These are phyloP conservation scores for Fusarium succisae DNA, from an alignment of 2,329 filamentous ascomycete genomes.

Conservation along the genomic window DNA sequence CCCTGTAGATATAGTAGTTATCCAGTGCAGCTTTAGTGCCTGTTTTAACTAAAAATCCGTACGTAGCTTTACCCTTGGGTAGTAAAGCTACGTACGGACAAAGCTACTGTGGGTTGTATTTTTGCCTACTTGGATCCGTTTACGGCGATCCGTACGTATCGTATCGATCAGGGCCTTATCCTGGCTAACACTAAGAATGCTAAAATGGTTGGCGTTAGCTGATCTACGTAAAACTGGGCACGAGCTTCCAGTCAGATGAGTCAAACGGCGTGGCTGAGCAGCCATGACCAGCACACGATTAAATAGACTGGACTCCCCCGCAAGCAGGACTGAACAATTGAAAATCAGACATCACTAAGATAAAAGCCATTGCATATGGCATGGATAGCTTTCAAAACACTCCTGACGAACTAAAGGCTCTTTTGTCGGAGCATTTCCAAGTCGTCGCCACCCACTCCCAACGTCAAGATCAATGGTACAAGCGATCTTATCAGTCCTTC, in stretches of 20 bases:
- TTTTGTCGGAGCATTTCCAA: not conserved
- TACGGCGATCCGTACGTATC: no score
- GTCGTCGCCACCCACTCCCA: not conserved
- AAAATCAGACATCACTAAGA: no score
- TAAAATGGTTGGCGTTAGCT: not conserved
- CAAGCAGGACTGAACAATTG: not conserved
- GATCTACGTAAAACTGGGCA: not conserved
- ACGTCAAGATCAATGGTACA: conserved; percentile 20
- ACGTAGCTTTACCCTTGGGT: no score
- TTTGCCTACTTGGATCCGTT: no score
- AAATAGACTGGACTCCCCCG: not conserved
- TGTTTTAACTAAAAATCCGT: no score
- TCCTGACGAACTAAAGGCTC: not conserved
- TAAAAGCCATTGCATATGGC: no score
- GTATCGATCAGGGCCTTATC: no score
- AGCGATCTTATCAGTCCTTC: conserved; percentile 1
- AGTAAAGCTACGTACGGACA: no score
- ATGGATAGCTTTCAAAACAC: rapidly evolving
- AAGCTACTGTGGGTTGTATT: no score
- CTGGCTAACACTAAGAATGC: not conserved
- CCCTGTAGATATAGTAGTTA: no score
- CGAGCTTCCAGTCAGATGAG: not conserved
- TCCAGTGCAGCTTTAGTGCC: no score
- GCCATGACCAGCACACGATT: not conserved
- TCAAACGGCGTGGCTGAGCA: conserved; percentile 5